Evolutionary conservation across 1,284 basidiomycete species (phyloP).

Genomic region (Moesziomyces globuligerus): DNA sequence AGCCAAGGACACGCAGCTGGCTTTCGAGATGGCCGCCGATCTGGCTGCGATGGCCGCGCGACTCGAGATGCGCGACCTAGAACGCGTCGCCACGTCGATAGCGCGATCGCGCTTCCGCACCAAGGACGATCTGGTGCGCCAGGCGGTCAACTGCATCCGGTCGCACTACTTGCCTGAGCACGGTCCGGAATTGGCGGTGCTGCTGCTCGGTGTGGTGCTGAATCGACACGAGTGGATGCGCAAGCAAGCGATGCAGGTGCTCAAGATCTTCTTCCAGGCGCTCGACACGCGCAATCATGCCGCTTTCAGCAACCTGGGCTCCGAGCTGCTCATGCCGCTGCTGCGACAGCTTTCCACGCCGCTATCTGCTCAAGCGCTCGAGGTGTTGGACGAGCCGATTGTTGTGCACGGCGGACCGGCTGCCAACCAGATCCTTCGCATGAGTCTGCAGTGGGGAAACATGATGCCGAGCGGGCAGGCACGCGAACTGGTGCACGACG

Average conservation of each 20-base stretch:
- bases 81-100: constrained; percentile 87
- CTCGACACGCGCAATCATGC: constrained; percentile 78
- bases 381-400: constrained; percentile 88
- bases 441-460: constrained; percentile 72
- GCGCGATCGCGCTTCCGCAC: constrained; percentile 87
- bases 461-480: constrained; percentile 24
- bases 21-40: constrained; percentile 80
- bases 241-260: constrained; percentile 83
- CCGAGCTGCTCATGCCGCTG: constrained; percentile 89
- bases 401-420: constrained; percentile 78
- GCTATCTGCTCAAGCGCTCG: constrained; percentile 83
- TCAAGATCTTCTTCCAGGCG: constrained; percentile 88
- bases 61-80: constrained; percentile 79
- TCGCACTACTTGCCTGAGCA: constrained; percentile 77
- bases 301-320: constrained; percentile 76
- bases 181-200: constrained; percentile 80
- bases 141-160: constrained; percentile 83
- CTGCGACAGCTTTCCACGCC: constrained; percentile 85
- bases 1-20: constrained; percentile 74
- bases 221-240: constrained; percentile 85
- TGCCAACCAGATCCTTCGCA: constrained; percentile 83
- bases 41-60: constrained; percentile 78
- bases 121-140: constrained; percentile 90
- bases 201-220: constrained; percentile 85
- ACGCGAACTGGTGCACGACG: constrained; percentile 50